Percentiles rank a stretch among this genome's conserved stretches.
phyloP scores from a whole-genome alignment of 352 stramenopile species.

The Globisporangium irregulare region DNA sequence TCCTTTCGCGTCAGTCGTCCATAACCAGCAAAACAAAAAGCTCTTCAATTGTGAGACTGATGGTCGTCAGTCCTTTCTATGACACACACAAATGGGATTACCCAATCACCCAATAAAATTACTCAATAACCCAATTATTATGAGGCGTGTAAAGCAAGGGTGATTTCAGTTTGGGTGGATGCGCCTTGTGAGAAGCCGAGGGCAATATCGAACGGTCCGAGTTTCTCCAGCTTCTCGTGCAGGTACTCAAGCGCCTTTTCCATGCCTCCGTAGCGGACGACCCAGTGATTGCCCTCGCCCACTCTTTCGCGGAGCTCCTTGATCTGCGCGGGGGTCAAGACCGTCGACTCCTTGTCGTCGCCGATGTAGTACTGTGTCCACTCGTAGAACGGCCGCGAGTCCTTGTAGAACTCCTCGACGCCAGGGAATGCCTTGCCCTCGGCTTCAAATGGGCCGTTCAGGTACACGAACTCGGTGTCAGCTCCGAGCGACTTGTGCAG shows the following conservation, averaged over 20 bases:
- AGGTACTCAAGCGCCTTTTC: conserved; percentile 41
- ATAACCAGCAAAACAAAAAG: no score
- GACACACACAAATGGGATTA: no score
- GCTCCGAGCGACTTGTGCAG: background rate
- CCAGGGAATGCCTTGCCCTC: conserved; percentile 26
- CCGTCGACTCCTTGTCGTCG: conserved; percentile 19
- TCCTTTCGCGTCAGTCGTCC: background rate
- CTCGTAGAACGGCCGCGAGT: conserved; percentile 39
- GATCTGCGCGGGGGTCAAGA: conserved; percentile 16
- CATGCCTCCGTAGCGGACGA: conserved; percentile 29
- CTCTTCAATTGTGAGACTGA: no score
- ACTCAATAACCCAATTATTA: no score
- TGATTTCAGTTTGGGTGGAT: no score
- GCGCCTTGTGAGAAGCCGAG: conserved; percentile 75
- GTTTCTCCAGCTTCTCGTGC: conserved; percentile 38
- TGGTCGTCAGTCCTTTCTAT: no score
- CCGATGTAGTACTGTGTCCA: conserved; percentile 30
- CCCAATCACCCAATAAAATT: no score
- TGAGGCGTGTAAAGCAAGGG: no score
- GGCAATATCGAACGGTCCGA: conserved; percentile 67
- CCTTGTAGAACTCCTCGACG: conserved; percentile 28
- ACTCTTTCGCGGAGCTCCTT: background rate
- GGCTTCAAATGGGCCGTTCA: conserved; percentile 38
- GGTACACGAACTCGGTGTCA: conserved; percentile 3
- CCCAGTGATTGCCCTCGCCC: background rate